Base-by-base conservation (phyloP, 805 yeast species). In the Cyberlindnera xishuangbannaensis region DNA sequence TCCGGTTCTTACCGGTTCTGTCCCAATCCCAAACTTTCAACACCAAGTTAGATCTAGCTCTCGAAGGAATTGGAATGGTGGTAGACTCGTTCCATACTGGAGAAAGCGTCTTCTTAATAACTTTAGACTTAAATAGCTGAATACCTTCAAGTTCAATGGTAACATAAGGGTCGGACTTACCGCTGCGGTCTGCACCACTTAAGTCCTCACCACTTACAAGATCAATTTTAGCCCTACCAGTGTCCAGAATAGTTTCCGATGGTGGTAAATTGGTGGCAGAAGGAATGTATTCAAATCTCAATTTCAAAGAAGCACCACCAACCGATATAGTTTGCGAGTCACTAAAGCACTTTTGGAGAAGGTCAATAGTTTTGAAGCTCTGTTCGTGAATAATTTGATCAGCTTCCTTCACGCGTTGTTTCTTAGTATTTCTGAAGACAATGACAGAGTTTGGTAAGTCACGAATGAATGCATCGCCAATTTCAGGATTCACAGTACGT, bases 41-140 rank as follows among this genome's bases (percentile, higher is more conserved):
- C 21, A 56, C 41, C 18, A 81, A 53, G 13, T 60, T 47, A 17
- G 71, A 62, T 51, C 82, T 69, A 2, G 76, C 61, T 55, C 85
- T 73, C 0, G 92, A 80, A 23, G 72, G 66, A 37, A 83, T 56
- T 4, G 83, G 78, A 44, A 85, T 57, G 4, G 65, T 66, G 16
- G 73, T 62, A 7, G 62, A 56, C 47, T 84, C 92, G 53, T 84
- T 78, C 88, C 92, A 87, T 9, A 67, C 69, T 13, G 95, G 95
- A 36, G 74, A 65, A 45, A 83, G 62, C 0, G 83, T 74, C 53
- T 75, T 82, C 59, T 80, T 79, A 39, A 76, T 64, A 35, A 71
- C 71, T 37, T 70, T 76, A 9, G 83, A 76, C 57, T 66, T 81
- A 61, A 55, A 72, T 5, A 76, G 56, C 43, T 71, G 65, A 26